Evolutionary conservation across 495 filamentous ascomycete species (phyloP).

Genomic region (Talaromyces trachyspermus): DNA sequence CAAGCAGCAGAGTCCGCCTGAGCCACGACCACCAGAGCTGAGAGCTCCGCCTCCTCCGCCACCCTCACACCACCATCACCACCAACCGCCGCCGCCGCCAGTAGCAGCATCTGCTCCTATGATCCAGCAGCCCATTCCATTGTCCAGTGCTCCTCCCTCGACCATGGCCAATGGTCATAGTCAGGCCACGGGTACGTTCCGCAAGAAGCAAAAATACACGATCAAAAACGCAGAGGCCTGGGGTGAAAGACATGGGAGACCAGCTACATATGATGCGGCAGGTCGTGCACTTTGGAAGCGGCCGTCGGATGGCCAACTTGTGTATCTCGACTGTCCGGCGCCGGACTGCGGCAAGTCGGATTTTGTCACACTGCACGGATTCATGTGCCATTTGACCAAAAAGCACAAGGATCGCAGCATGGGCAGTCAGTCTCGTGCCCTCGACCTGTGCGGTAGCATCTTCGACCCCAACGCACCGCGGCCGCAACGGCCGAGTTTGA

Average conservation of each 20-base stretch:
- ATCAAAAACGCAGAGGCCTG: slow-evolving; percentile 46
- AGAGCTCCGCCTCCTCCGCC: slow-evolving; percentile 17
- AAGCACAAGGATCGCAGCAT: slow-evolving; percentile 43
- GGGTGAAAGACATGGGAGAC: slow-evolving; percentile 41
- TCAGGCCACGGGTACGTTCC: slow-evolving; percentile 24
- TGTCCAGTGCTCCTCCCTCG: slow-evolving; percentile 12
- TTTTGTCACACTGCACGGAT: slow-evolving; percentile 41
- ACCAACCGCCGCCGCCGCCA: slow-evolving; percentile 9
- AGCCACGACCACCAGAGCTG: slow-evolving; percentile 31
- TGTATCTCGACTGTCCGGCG: slow-evolving; percentile 41
- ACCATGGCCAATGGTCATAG: slow-evolving; percentile 26
- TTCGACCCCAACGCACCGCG: slow-evolving; percentile 37
- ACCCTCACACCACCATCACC: slow-evolving; percentile 19
- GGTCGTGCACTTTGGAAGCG: slow-evolving; percentile 41
- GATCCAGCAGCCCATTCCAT: slow-evolving; percentile 9
- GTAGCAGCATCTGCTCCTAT: slow-evolving; percentile 5
- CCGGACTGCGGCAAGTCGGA: slow-evolving; percentile 37
- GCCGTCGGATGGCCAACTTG: slow-evolving; percentile 38
- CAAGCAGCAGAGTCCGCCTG: slow-evolving; percentile 43
- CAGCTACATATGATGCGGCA: slow-evolving; percentile 37
- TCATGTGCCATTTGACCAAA: slow-evolving; percentile 45
- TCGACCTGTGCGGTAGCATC: slow-evolving; percentile 39
- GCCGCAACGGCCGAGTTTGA: slow-evolving; percentile 26
- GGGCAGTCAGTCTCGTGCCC: slow-evolving; percentile 38
- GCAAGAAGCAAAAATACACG: slow-evolving; percentile 44